Evolutionary conservation across 108 stramenopile genomes (phyloP).

Genomic region (Licmophora abbreviata): DNA sequence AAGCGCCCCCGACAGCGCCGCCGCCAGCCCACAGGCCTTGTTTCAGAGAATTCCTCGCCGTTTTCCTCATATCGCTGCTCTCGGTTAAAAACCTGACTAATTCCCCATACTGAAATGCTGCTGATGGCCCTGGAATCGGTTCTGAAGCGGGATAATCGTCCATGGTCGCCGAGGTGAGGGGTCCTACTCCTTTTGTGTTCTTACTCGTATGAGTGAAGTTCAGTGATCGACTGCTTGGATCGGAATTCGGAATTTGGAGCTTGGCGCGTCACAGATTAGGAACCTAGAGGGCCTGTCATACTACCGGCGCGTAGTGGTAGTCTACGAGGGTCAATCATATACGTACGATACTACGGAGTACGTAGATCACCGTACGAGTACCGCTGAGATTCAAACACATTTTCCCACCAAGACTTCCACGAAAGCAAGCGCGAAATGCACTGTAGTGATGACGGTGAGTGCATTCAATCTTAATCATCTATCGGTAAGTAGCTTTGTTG

Average conservation of each 20-base stretch:
- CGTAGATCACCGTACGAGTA: background rate
- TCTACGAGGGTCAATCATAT: background rate
- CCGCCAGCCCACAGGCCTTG: slow-evolving; percentile 41
- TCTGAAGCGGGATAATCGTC: slow-evolving; percentile 44
- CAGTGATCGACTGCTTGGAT: too few species aligned
- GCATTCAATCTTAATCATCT: slow-evolving; percentile 7
- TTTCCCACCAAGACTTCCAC: background rate
- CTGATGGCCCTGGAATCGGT: slow-evolving; percentile 24
- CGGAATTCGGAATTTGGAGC: too few species aligned
- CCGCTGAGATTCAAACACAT: background rate
- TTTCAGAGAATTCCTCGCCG: slow-evolving; percentile 34
- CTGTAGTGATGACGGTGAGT: too few species aligned
- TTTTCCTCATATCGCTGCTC: slow-evolving; percentile 32
- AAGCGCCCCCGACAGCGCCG: slow-evolving; percentile 40
- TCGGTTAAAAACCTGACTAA: slow-evolving; percentile 37
- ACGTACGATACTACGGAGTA: background rate
- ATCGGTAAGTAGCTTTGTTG: slow-evolving; percentile 38
- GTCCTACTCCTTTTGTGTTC: too few species aligned
- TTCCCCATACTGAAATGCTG: slow-evolving; percentile 16
- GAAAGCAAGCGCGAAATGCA: background rate
- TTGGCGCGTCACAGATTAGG: too few species aligned
- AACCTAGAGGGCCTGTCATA: too few species aligned
- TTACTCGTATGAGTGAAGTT: too few species aligned
- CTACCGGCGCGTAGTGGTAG: background rate
- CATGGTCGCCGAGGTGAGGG: too few species aligned